Conservation (phyloP, 2,329 filamentous ascomycete species). For the Talaromyces marneffei region DNA sequence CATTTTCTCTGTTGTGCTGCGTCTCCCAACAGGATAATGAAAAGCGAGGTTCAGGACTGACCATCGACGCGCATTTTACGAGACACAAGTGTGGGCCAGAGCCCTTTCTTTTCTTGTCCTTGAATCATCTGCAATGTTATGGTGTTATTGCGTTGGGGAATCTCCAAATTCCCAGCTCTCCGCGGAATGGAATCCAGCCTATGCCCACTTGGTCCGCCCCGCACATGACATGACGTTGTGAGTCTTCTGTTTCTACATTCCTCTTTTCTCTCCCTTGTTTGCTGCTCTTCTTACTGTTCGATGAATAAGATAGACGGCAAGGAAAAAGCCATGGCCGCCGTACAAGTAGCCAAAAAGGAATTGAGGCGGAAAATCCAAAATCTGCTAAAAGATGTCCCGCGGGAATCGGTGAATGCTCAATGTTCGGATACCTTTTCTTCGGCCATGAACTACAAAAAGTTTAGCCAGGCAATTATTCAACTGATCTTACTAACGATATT, state of each 20-base stretch:
- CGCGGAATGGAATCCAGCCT: slow-evolving; percentile 14
- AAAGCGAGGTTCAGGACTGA: neutral
- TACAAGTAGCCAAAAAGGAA: slow-evolving; percentile 68
- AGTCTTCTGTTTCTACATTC: neutral
- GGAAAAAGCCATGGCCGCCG: slow-evolving; percentile 44
- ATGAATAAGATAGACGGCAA: neutral
- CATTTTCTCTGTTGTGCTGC: neutral
- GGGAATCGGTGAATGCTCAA: slow-evolving; percentile 60
- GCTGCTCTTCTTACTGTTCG: neutral
- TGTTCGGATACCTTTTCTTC: slow-evolving; percentile 51
- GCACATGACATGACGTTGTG: slow-evolving; percentile 7
- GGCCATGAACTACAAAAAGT: neutral
- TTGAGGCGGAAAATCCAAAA: slow-evolving; percentile 66
- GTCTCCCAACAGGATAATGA: neutral
- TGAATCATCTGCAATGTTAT: slow-evolving; percentile 5
- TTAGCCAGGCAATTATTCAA: neutral
- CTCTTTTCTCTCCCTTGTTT: neutral
- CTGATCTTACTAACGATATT: slow-evolving; percentile 18
- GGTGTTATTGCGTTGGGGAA: slow-evolving; percentile 1
- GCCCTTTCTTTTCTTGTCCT: neutral
- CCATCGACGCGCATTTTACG: neutral
- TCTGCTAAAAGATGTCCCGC: slow-evolving; percentile 55
- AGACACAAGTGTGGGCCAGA: neutral
- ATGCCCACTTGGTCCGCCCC: slow-evolving; percentile 2
- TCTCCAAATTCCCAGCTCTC: slow-evolving; percentile 5